Base-by-base conservation (phyloP, 768 basidiomycete species). In the Lactifluus subvellereus region DNA sequence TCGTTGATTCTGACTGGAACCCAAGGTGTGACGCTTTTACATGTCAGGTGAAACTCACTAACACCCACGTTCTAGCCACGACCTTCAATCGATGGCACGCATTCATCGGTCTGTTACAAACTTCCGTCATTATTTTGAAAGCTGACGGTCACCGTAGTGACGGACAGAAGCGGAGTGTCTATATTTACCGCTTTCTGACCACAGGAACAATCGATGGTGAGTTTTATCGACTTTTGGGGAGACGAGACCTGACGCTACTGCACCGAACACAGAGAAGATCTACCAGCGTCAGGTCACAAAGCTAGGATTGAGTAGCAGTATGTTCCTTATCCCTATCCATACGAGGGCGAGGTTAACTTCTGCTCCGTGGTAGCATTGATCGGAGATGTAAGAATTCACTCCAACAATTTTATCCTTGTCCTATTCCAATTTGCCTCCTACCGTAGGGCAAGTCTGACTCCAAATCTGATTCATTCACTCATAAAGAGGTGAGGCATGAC, bases 61-160 rank as follows among this genome's bases (percentile, higher is more conserved):
- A 49, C 57, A 56, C 20, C 43, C 37, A 20, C n/a, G 42, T 59
- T 33, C 22, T 59, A 92, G 89, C 69, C 90, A 90, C 69, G 97
- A 99, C 75, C 74, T 94, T 18, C 97, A 99, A 74, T 88, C 97
- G 2, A 98, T 98, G 96, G 96, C 94, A 56, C 84, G 96, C 54
- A 96, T 95, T 71, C 92, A 96, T 74, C 83, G 93, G 93, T 92
- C 64, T 51, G 76, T 62, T 38, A 40, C 51, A 43, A 33, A 10
- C 35, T 14, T 53, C 47, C 11, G 37, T 57, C 45, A n/a, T 48
- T 42, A 61, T 20, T 56, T 62, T 27, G 57, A 43, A 22, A n/a
- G 56, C 63, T 62, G 53, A 58, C 30, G 54, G 22, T 47, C 14
- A 9, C 57, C 40, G 40, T 67, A 95, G 94, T 20, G 95, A 99